Base-by-base conservation (phyloP, 257 asterid species). In the Perilla frutescens region DNA sequence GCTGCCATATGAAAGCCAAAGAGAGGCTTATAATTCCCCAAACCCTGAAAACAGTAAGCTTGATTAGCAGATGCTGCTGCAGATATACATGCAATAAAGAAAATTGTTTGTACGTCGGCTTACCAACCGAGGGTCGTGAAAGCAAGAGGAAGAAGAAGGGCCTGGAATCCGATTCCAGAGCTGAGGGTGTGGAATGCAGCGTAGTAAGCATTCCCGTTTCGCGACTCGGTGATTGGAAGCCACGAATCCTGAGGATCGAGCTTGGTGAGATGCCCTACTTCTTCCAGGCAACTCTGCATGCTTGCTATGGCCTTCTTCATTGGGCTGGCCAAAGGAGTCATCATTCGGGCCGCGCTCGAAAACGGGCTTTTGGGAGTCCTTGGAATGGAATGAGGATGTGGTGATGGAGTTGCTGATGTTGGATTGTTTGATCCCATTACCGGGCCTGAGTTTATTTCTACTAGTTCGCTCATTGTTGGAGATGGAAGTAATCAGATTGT, bases 181-280 rank as follows among this genome's bases (percentile, higher is more conserved):
- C 87, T 70, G 47, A 91, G 90, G 2, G 94, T 85, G 75, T 91
- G 97, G 79, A 91, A 91, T 37, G 97, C 96, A 6, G 96, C 94
- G 66, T 91, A 91, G 37, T 85, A 91, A 0, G 91, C 89, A 47
- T 91, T 91, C 36, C 97, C 97, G n/a, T 87, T 91, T 8, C 95
- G 77, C 5, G 97, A 91, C 75, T 91, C 97, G 0, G 97, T 91
- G 44, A 91, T 91, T 7, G 96, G 97, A 64, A 91, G 95, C 97
- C 97, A 91, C 45, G 86, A 81, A 66, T 91, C 97, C 79, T 87
- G 97, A 31, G 87, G 92, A 40, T 86, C 90, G 29, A 89, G 95
- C 83, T 83, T 89, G 10, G 90, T 89, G 70, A 87, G 83, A 47
- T 91, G 90, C 39, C 97, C 92, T 36, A 89, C 71, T 79, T 89